Conservation (phyloP, 176 grass and related monocot species). For the Puya raimondii region DNA sequence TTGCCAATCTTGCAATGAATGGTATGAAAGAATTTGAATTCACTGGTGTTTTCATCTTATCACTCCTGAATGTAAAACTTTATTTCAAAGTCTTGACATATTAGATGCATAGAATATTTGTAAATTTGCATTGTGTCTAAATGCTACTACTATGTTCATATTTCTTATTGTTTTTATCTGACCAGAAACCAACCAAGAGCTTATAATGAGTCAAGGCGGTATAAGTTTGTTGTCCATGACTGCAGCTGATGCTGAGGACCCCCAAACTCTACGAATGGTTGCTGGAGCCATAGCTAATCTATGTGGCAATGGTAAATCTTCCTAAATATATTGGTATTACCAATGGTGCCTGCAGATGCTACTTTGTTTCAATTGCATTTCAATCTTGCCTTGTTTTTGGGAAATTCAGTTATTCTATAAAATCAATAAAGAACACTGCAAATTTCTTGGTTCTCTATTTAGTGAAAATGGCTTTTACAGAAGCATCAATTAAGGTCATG, state of each 20-base stretch:
- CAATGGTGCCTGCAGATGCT: slow-evolving; percentile 7
- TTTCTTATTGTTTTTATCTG: slow-evolving; percentile 21
- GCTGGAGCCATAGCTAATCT: slow-evolving; percentile 98
- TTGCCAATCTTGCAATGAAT: slow-evolving; percentile 99
- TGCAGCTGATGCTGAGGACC: slow-evolving; percentile 90
- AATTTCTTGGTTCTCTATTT: no score
- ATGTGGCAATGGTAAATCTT: slow-evolving; percentile 87
- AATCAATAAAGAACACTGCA: not conserved
- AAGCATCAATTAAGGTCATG: no score
- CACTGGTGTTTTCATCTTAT: slow-evolving; percentile 16
- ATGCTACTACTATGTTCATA: not conserved
- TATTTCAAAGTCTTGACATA: not conserved
- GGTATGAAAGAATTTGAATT: slow-evolving; percentile 37
- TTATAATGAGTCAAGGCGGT: slow-evolving; percentile 95
- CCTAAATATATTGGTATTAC: not conserved
- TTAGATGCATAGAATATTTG: not conserved
- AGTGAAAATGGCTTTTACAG: no score
- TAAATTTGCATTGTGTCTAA: not conserved
- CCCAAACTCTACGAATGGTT: slow-evolving; percentile 97
- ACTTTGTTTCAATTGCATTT: not conserved
- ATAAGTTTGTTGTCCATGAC: slow-evolving; percentile 86
- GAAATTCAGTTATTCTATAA: not conserved
- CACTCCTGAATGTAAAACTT: not conserved
- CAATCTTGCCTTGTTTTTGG: not conserved
- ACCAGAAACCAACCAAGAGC: slow-evolving; percentile 97